Conservation (phyloP, 2,329 filamentous ascomycete species). For the Aspergillus alliaceus region DNA sequence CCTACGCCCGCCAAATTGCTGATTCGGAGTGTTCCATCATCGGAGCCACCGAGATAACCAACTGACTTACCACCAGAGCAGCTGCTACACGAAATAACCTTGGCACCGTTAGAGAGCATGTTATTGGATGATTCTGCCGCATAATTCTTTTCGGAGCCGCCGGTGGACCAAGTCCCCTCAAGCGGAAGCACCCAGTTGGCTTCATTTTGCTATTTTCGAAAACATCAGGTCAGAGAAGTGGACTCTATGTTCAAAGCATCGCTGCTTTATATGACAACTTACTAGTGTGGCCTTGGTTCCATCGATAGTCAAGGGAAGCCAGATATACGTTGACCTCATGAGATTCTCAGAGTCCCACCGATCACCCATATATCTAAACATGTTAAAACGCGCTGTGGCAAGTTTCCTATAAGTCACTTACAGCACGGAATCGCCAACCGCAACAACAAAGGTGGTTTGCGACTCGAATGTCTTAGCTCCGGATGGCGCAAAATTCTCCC, state of each 20-base stretch:
- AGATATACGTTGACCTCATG: conserved; percentile 62
- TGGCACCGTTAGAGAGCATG: conserved; percentile 48
- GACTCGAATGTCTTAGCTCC: conserved; percentile 61
- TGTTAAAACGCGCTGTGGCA: background rate
- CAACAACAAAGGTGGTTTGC: conserved; percentile 62
- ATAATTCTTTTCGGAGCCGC: background rate
- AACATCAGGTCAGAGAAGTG: background rate
- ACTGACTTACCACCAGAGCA: conserved; percentile 54
- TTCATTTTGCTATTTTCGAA: background rate
- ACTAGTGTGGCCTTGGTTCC: conserved; percentile 9
- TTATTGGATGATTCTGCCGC: conserved; percentile 4
- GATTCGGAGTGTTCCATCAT: conserved; percentile 42
- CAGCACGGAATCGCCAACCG: conserved; percentile 30
- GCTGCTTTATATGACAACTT: background rate
- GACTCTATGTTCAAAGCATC: background rate
- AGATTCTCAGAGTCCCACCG: conserved; percentile 64
- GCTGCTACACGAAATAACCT: conserved; percentile 47
- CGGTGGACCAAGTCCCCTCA: conserved; percentile 7
- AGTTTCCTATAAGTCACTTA: conserved; percentile 25
- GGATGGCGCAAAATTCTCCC: conserved; percentile 56
- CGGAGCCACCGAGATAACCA: conserved; percentile 57
- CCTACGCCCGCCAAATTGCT: background rate
- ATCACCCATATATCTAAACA: conserved; percentile 60
- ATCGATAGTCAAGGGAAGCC: conserved; percentile 55
- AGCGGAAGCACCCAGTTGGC: conserved; percentile 6